Base-by-base conservation (phyloP, 371 early-diverging fungal species). In the Mucor lusitanicus region DNA sequence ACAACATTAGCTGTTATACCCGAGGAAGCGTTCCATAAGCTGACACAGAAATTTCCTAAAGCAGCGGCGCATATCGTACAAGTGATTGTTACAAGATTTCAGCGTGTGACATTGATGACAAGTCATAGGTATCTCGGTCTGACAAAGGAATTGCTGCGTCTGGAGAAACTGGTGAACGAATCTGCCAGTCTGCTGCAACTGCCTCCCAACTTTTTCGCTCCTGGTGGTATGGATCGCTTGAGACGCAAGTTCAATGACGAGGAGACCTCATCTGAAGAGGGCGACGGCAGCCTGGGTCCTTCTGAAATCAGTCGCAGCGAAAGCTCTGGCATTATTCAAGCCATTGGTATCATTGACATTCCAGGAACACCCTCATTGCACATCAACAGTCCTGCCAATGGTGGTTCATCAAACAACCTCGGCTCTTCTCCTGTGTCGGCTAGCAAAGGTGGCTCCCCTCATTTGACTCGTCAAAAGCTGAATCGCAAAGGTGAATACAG, bases 1-100 rank as follows among this genome's bases (percentile, higher is more conserved):
- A 93, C 95, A 2, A 98, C 97, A 1, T 83, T 99, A 53, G 95
- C 95, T 17, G 94, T 97, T 28, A 95, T 99, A 57, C 99, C 99
- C 3, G 96, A 91, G 44, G 91, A 92, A 65, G 97, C 98, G 0
- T 99, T 99, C 70, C 90, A 89, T 61, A 86, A 91, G 37, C 77
- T 98, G 37, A 90, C 92, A 1, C 90, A 90, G 71, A 95, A 95
- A 69, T 96, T 94, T 76, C 98, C 99, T 9, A 91, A 90, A 68
- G 93, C 99, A 0, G 95, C 94, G 1, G 95, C 97, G 21, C 97
- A 97, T 68, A 96, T 99, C 56, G 91, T 94, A 2, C 97, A 96
- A 70, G 97, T 98, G 40, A 96, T 99, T 61, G 74, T 99, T 61
- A 95, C 97, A 2, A 88, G 98, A 23, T 95, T 98, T 74, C 96